Evolutionary conservation across 2,329 filamentous ascomycete species (phyloP).

Genomic region (Aspergillus sp.): DNA sequence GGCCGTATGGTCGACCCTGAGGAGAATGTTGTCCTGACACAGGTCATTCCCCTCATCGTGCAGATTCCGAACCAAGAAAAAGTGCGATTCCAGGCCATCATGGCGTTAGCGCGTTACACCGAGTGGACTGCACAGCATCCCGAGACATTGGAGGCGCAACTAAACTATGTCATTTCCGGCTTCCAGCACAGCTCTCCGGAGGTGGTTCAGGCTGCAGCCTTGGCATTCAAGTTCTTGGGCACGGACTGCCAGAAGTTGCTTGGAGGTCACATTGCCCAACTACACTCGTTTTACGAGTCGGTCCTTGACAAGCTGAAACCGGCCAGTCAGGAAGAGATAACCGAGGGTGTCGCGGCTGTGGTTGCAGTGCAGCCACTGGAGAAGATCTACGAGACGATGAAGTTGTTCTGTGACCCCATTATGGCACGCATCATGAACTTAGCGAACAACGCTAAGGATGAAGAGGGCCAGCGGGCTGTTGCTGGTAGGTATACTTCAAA

Average conservation of each 20-base stretch:
- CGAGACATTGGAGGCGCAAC: slow-evolving; percentile 86
- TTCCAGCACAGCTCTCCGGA: slow-evolving; percentile 89
- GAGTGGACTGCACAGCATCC: slow-evolving; percentile 96
- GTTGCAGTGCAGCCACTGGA: slow-evolving; percentile 80
- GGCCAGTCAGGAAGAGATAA: slow-evolving; percentile 90
- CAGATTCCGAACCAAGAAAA: slow-evolving; percentile 96
- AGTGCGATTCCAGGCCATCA: slow-evolving; percentile 96
- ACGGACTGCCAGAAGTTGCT: slow-evolving; percentile 89
- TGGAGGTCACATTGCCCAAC: slow-evolving; percentile 76
- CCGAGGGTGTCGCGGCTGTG: slow-evolving; percentile 90
- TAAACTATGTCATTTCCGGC: slow-evolving; percentile 92
- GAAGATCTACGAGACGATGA: slow-evolving; percentile 81
- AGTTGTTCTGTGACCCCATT: slow-evolving; percentile 90
- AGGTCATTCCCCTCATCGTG: slow-evolving; percentile 89
- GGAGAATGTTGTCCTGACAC: slow-evolving; percentile 82
- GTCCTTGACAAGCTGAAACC: slow-evolving; percentile 83
- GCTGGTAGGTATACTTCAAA: slow-evolving; percentile 59
- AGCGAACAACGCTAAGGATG: slow-evolving; percentile 80
- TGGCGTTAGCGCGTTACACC: slow-evolving; percentile 94
- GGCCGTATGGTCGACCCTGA: slow-evolving; percentile 92
- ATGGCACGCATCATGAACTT: slow-evolving; percentile 82
- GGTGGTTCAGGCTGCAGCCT: slow-evolving; percentile 84
- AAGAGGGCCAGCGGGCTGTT: slow-evolving; percentile 80
- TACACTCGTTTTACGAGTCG: slow-evolving; percentile 90
- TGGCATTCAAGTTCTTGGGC: slow-evolving; percentile 96